A percentile compares a stretch with the other conserved stretches of the same genome.
phyloP scores from a whole-genome alignment of 2,329 filamentous ascomycete species.

The Trichoderma breve region DNA sequence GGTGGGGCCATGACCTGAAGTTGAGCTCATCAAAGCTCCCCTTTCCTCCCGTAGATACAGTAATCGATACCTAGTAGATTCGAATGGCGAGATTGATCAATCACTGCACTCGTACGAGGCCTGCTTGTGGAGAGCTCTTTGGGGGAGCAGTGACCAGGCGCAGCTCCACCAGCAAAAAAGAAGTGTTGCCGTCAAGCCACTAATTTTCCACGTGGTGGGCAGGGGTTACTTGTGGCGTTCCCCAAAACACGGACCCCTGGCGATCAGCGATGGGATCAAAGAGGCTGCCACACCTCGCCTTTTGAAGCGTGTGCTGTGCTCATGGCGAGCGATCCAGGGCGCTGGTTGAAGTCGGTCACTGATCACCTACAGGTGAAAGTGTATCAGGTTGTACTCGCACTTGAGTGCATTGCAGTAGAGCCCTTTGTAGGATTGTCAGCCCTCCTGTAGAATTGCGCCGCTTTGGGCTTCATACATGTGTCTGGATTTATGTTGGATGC shows the following conservation, averaged over 20 bases:
- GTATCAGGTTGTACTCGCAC: not conserved
- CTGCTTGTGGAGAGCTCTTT: not conserved
- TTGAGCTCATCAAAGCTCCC: not conserved
- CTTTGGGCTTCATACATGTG: not conserved
- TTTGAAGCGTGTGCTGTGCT: not conserved
- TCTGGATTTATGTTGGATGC: no score
- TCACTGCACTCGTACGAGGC: not conserved
- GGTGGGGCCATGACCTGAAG: not conserved
- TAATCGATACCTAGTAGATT: not conserved
- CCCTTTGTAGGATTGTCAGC: not conserved
- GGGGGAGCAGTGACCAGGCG: not conserved
- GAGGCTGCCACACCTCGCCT: slow-evolving; percentile 14
- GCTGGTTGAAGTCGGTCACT: not conserved
- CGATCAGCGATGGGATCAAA: slow-evolving; percentile 16
- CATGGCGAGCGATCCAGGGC: slow-evolving; percentile 2
- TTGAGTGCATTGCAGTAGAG: not conserved
- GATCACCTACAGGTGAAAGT: not conserved
- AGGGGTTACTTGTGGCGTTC: slow-evolving; percentile 16
- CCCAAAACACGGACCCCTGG: slow-evolving; percentile 14
- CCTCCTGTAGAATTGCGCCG: not conserved
- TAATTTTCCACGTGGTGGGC: slow-evolving; percentile 19
- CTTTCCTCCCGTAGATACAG: not conserved
- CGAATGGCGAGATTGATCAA: not conserved
- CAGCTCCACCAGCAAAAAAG: slow-evolving; percentile 8
- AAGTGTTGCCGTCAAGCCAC: slow-evolving; percentile 11